Evolutionary conservation across 345 rosid species (phyloP), one percentile per base, ranked within the genome.

Genomic region (Jatropha curcas): DNA sequence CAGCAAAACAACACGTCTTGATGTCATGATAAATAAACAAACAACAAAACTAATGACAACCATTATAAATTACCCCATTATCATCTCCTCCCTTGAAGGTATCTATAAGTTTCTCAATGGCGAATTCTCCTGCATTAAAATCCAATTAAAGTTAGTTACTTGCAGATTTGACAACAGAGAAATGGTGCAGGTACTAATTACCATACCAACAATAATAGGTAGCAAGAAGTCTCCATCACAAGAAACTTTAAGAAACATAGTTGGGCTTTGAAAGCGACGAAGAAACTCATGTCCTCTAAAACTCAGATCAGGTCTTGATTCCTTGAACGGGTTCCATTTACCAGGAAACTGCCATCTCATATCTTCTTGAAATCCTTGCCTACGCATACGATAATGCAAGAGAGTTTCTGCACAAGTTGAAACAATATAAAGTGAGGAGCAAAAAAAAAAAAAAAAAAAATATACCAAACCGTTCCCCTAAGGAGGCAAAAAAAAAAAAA

Each of bases 171-270:
- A 17, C 19, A 34, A 33, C 19, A 63, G 27, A 24, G 50, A 30
- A 73, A 28, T 55, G 51, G 65, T 11, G 31, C 9, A 45, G 61
- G 22, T 56, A 50, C 24, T 64, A 60, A 57, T 16, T 20, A 43
- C 53, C 59, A 60, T 80, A 83, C 90, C 97, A 83, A 87, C 96
- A 31, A 84, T 74, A 80, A 94, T 78, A 7, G 97, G 98, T 33
- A 94, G 84, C 82, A 90, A 75, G 80, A 83, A 94, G 75, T 92
- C 96, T 24, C 89, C 96, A 72, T 90, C 88, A 80, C 96, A 94
- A 71, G 90, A 86, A 78, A 94, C 81, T 82, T 90, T 92, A 67
- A 94, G 96, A 81, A 94, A 94, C 76, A 94, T 88, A 5, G 97
- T 89, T 10, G 98, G 98, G 77, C 73, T 82, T 22, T 81, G 91